Base-by-base conservation (phyloP, 2,329 filamentous ascomycete genomes). In the Aureobasidium melanogenum region DNA sequence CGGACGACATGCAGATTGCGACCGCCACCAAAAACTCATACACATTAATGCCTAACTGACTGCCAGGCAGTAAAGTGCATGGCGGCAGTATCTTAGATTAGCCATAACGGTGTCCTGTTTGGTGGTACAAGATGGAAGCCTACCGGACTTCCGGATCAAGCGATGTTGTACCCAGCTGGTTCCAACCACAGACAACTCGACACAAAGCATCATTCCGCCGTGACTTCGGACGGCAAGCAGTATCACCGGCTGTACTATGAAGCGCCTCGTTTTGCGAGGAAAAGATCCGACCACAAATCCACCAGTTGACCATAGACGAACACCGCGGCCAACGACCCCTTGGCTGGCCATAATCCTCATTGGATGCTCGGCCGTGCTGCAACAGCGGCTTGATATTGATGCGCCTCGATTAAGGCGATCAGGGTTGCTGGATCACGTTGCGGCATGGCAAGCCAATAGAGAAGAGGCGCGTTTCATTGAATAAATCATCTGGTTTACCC, bases 301-400 rank as follows among this genome's bases (percentile, higher is more conserved):
- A n/a, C n/a, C n/a, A n/a, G n/a, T 15, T 28, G 6, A 24, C 24
- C 12, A 56, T n/a, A 32, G 12, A 14, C 26, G 22, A 44, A 22
- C 52, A 43, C 14, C n/a, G 44, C n/a, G 30, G 41, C 54, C 54
- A 47, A 32, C 54, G 22, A 43, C 34, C 44, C 39, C 28, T 47
- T 32, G 41, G 54, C 54, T 47, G 54, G 26, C 47, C 15, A 12
- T 30, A 6, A 12, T n/a, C 30, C n/a, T 22, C 32, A 47, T 57
- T 57, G 54, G 41, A 26, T 17, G 30, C 41, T 57, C 30, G 39
- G 41, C 12, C 47, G 32, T 28, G 10, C 28, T 47, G 41, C 54
- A 57, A 26, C 39, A 46, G 41, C 54, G 54, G 54, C 39, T 56
- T 5, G 39, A 44, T 17, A 56, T 56, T 43, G 39, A 56, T 34